A percentile compares a stretch with the other conserved stretches of the same genome.
phyloP scores from a whole-genome alignment of 2,329 filamentous ascomycete species.

The Trichoderma harzianum region DNA sequence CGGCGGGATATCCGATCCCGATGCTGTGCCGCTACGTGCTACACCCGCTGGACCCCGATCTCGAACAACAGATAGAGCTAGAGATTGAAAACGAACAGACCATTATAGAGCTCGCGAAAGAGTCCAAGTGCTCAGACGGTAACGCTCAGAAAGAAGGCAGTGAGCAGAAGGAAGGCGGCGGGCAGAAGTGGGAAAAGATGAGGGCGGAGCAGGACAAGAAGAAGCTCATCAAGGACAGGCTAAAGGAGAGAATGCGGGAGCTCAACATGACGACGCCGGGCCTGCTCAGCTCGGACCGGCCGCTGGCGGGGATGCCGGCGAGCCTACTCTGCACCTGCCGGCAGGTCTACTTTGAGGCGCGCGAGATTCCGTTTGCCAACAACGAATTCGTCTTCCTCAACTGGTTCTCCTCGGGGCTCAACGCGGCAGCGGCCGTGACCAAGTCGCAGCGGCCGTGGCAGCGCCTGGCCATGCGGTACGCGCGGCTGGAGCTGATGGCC shows the following conservation, averaged over 20 bases:
- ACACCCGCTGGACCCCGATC: slow-evolving; percentile 21
- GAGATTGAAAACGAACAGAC: neutral
- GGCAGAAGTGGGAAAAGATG: neutral
- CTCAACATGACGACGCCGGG: neutral
- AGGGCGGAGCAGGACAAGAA: slow-evolving; percentile 6
- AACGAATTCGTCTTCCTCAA: slow-evolving; percentile 48
- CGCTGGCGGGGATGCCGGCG: slow-evolving; percentile 39
- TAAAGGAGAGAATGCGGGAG: neutral
- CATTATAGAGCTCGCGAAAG: neutral
- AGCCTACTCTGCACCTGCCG: slow-evolving; percentile 37
- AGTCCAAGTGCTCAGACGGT: neutral
- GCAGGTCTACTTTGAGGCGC: slow-evolving; percentile 43
- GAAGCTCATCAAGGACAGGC: neutral
- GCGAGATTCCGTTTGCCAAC: slow-evolving; percentile 37
- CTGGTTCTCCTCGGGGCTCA: slow-evolving; percentile 45
- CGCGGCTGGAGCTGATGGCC: slow-evolving; percentile 40
- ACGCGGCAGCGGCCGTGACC: slow-evolving; percentile 38
- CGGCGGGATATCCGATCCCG: slow-evolving; percentile 39
- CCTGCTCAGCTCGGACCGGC: slow-evolving; percentile 34
- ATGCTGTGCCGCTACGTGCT: slow-evolving; percentile 33
- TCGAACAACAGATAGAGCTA: neutral
- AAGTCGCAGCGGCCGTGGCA: slow-evolving; percentile 41
- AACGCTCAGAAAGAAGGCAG: neutral
- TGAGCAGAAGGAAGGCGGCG: neutral
- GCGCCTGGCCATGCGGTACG: slow-evolving; percentile 37